These are phyloP conservation scores for Neoscytalidium dimidiatum DNA, from an alignment of 2,329 filamentous ascomycete genomes.

Conservation along the genomic window DNA sequence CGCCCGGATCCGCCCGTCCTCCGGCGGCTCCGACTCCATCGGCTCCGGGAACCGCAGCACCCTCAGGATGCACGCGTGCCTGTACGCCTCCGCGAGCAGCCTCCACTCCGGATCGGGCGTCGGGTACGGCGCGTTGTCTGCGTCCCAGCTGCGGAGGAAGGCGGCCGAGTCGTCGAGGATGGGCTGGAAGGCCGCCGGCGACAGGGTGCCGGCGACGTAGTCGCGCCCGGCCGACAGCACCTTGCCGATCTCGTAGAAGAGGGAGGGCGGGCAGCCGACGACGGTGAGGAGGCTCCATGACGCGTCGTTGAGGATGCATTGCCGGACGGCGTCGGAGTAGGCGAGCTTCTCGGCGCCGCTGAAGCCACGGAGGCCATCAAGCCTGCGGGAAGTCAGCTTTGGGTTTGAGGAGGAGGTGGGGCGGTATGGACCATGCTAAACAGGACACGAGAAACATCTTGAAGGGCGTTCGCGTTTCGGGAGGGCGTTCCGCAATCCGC, in stretches of 20 bases:
- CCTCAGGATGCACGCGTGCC: slow-evolving; percentile 21
- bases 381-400: background rate
- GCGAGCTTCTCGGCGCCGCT: slow-evolving; percentile 25
- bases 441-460: slow-evolving; percentile 22
- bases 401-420: background rate
- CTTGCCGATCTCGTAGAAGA: slow-evolving; percentile 20
- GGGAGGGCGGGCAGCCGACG: slow-evolving; percentile 22
- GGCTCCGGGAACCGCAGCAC: slow-evolving; percentile 22
- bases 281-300: slow-evolving; percentile 18
- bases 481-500: slow-evolving; percentile 12
- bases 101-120: slow-evolving; percentile 21
- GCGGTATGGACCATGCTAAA: slow-evolving; percentile 21
- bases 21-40: slow-evolving; percentile 17
- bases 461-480: background rate
- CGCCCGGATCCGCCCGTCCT: slow-evolving; percentile 13
- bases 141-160: slow-evolving; percentile 16
- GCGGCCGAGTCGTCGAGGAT: slow-evolving; percentile 8
- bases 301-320: slow-evolving; percentile 8
- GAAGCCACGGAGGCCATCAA: slow-evolving; percentile 24
- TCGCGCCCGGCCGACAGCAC: slow-evolving; percentile 20
- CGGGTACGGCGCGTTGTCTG: background rate
- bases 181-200: background rate
- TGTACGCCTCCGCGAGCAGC: slow-evolving; percentile 22
- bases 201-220: background rate
- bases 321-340: slow-evolving; percentile 13